Evolutionary conservation across 345 rosid species (phyloP).

Genomic region (Zanthoxylum bungeanum): DNA sequence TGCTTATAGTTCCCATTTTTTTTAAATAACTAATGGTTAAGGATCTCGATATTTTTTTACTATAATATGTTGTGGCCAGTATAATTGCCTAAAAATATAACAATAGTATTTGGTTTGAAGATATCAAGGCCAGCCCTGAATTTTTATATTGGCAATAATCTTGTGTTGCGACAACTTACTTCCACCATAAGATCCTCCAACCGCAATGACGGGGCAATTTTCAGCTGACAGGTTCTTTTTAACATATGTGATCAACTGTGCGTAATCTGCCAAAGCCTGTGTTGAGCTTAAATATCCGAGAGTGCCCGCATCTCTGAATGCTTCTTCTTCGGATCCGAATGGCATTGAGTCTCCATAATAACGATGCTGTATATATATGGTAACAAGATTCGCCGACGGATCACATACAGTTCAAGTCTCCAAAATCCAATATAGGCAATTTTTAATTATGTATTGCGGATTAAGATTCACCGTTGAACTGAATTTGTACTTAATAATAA

Average conservation of each 20-base stretch:
- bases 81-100: too few relatives aligned
- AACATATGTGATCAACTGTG: conserved; percentile 22
- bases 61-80: too few relatives aligned
- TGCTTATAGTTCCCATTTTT: too few relatives aligned
- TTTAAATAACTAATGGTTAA: too few relatives aligned
- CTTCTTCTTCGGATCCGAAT: conserved; percentile 25
- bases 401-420: neutral
- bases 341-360: conserved; percentile 33
- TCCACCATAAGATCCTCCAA: conserved; percentile 37
- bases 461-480: too few relatives aligned
- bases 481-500: too few relatives aligned
- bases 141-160: neutral
- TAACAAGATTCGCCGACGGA: too few relatives aligned
- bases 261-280: conserved; percentile 36
- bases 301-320: conserved; percentile 16
- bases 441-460: too few relatives aligned
- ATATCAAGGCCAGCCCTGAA: too few relatives aligned
- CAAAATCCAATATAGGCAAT: too few relatives aligned
- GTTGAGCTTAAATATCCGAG: conserved; percentile 30
- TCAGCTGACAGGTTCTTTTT: conserved; percentile 25
- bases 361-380: conserved; percentile 27
- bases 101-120: too few relatives aligned
- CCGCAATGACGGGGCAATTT: conserved; percentile 23
- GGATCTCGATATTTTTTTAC: too few relatives aligned
- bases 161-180: conserved; percentile 5